Base-by-base conservation (phyloP, 2,329 filamentous ascomycete species). In the Myriosclerotinia scirpicola region DNA sequence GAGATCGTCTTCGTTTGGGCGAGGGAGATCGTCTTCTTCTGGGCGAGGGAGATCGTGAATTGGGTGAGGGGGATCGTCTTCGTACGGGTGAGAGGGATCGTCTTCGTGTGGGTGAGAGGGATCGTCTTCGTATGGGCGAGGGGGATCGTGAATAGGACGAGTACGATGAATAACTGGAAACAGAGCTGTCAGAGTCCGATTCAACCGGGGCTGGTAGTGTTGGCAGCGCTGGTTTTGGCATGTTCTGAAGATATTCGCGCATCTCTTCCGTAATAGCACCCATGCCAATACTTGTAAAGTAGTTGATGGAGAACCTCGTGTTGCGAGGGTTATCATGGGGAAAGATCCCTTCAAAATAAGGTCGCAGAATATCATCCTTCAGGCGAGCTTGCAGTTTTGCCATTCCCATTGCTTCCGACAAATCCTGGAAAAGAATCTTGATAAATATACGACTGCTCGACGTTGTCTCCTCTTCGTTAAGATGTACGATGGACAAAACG, bases 271-370 rank as follows among this genome's bases (percentile, higher is more conserved):
- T 99, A 69, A 99, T 84, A 34, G 87, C 87, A 76, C 95, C 95
- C 91, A 99, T 96, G 67, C 93, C 93, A 74, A 99, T 96, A 74
- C 93, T 95, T 12, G 95, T 99, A 78, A 99, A 98, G 83, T 97
- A 99, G 80, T 99, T 99, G 87, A 99, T 97, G 61, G 93, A 92
- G 82, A 99, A 99, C 64, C 94, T 88, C 50, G 93, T 93, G 79
- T 97, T 95, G 76, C 91, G 89, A 34, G 93, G 87, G 74, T 93
- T 92, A 77, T 98, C 93, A 68, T 83, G 89, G 0, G 95, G 95
- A 83, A 99, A 98, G 54, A 99, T 81, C 40, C 94, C 94, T 50
- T 89, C 87, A 67, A 97, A 87, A 76, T 86, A 90, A 60, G 92
- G 87, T 68, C 89, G 88, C 50, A 98, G 82, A 60, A 87, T 84